Percentiles rank a stretch among this genome's conserved stretches.
phyloP scores from a whole-genome alignment of 768 basidiomycete genomes.

The Ramaria rubella region DNA sequence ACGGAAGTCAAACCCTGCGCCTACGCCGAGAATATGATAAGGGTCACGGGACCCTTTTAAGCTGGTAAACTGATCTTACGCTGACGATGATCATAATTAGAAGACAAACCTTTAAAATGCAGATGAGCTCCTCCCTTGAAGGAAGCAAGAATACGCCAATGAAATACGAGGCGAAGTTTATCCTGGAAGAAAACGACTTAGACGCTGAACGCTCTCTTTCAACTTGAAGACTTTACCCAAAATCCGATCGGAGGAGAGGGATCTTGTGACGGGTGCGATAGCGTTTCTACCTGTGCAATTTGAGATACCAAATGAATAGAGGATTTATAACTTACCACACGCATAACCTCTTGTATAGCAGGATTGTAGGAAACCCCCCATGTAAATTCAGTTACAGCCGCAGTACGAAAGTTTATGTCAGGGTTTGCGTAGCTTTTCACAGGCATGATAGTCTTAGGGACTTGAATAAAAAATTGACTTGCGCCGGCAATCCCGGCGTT shows the following conservation, averaged over 20 bases:
- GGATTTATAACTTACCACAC: conserved; percentile 32
- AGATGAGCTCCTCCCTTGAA: conserved; percentile 70
- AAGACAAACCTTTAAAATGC: conserved; percentile 72
- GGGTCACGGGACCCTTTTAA: conserved; percentile 76
- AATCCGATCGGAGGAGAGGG: conserved; percentile 80
- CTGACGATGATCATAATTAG: not conserved
- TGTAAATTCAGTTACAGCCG: conserved; percentile 62
- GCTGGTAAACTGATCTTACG: conserved; percentile 6
- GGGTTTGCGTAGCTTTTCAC: conserved; percentile 89
- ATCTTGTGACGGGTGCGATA: conserved; percentile 74
- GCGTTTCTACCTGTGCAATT: conserved; percentile 47
- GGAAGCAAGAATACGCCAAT: conserved; percentile 66
- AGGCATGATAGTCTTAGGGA: conserved; percentile 93
- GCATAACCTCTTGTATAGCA: conserved; percentile 80
- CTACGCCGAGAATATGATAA: conserved; percentile 56
- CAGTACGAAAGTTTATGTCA: conserved; percentile 56
- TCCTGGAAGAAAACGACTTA: conserved; percentile 24
- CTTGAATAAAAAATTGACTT: conserved; percentile 46
- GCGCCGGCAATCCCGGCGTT: conserved; percentile 47
- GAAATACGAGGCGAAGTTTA: conserved; percentile 71
- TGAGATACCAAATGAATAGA: not conserved
- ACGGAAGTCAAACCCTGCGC: conserved; percentile 81
- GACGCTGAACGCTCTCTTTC: conserved; percentile 17
- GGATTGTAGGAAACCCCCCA: conserved; percentile 90
- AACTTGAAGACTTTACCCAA: conserved; percentile 61